These are phyloP conservation scores for Leptographium procerum DNA, from an alignment of 2,329 filamentous ascomycete species.

Conservation along the genomic window DNA sequence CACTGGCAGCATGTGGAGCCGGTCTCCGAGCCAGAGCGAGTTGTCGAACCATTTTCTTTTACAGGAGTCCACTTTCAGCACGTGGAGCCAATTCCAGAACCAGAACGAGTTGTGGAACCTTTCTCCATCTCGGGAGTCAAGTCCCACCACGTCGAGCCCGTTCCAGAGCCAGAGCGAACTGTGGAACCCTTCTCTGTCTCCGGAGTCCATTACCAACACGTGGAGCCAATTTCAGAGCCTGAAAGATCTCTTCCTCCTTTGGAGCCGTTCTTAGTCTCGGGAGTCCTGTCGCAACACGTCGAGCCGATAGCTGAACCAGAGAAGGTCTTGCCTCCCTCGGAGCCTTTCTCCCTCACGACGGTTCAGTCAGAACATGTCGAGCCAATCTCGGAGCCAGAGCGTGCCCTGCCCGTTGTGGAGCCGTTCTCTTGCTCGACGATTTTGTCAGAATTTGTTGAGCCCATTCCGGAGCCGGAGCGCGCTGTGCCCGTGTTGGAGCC, in stretches of 20 bases:
- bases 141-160: constrained; percentile 20
- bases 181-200: not conserved
- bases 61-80: not conserved
- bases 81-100: not conserved
- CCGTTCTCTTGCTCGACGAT: not conserved
- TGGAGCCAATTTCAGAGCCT: constrained; percentile 8
- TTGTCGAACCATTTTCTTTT: not conserved
- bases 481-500: not conserved
- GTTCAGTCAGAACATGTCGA: not conserved
- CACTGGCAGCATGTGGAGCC: constrained; percentile 20
- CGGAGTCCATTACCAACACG: constrained; percentile 14
- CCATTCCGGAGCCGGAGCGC: not conserved
- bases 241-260: not conserved
- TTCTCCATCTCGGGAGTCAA: constrained; percentile 26
- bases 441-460: not conserved
- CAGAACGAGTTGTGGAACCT: too few species aligned
- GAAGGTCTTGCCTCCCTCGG: not conserved
- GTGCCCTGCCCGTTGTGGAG: not conserved
- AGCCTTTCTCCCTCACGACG: not conserved
- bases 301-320: not conserved
- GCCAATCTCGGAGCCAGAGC: not conserved
- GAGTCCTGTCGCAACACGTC: not conserved
- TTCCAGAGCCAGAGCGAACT: constrained; percentile 11
- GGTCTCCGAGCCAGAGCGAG: constrained; percentile 11
- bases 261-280: not conserved